A percentile compares a stretch with the other conserved stretches of the same genome.
These are phyloP conservation scores for Lachancea thermotolerans DNA, from an alignment of 805 yeast species.

Conservation along the genomic window DNA sequence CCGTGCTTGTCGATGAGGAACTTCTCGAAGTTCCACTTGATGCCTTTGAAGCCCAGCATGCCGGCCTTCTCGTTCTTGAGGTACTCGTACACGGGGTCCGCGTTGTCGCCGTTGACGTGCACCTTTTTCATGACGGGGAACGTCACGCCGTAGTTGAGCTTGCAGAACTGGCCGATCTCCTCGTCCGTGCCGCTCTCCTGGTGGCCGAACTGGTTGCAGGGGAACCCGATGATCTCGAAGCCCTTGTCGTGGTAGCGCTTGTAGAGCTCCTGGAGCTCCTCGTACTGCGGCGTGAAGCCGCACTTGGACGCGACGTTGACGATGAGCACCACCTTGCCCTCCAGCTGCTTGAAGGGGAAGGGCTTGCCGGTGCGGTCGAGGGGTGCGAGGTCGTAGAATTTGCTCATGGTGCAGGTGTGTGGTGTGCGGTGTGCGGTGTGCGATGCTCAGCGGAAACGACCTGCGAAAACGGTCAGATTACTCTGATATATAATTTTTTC, in stretches of 20 bases:
- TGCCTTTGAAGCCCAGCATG: slow-evolving; percentile 58
- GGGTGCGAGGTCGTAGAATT: slow-evolving; percentile 61
- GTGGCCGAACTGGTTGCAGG: slow-evolving; percentile 82
- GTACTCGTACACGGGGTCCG: slow-evolving; percentile 74
- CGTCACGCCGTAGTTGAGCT: slow-evolving; percentile 77
- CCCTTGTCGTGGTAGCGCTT: slow-evolving; percentile 58
- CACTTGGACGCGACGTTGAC: slow-evolving; percentile 90
- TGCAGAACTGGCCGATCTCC: slow-evolving; percentile 68
- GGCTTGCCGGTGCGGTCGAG: slow-evolving; percentile 51
- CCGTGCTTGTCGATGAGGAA: slow-evolving; percentile 52
- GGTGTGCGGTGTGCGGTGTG: background rate
- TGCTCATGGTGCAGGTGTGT: slow-evolving; percentile 5
- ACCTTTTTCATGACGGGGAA: slow-evolving; percentile 85
- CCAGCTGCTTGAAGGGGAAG: slow-evolving; percentile 51
- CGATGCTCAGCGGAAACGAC: background rate
- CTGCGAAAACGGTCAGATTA: too few species aligned
- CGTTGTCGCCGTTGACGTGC: slow-evolving; percentile 79
- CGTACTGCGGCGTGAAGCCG: slow-evolving; percentile 69
- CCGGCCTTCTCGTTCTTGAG: slow-evolving; percentile 61
- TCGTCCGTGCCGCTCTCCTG: slow-evolving; percentile 69
- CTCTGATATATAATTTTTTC: too few species aligned
- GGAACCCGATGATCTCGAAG: slow-evolving; percentile 71
- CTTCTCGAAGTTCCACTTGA: slow-evolving; percentile 79
- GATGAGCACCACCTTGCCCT: slow-evolving; percentile 74
- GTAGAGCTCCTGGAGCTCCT: slow-evolving; percentile 62